Evolutionary conservation across 352 stramenopile genomes (phyloP), one percentile per base, ranked within the genome.

Genomic region (Phytophthora ramorum): DNA sequence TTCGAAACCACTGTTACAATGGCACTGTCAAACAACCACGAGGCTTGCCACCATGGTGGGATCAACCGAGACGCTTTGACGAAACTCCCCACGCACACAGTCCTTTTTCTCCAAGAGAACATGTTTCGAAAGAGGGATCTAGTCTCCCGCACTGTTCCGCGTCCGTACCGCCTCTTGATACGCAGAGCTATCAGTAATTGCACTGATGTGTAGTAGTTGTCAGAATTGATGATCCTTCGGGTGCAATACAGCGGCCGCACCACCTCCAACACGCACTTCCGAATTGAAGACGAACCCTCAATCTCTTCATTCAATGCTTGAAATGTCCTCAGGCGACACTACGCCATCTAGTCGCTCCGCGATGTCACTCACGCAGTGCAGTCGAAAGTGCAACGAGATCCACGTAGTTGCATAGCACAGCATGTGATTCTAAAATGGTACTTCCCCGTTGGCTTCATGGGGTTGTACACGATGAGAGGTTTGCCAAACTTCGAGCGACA

Each of bases 151-250:
- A 76, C 55, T 1, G 62, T 72, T 28, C 73, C 64, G n/a, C 69
- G 47, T 7, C 40, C 46, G 28, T 69, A 73, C 3, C 76, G 19
- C 0, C 65, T 58, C 28, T 70, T 73, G 14, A 72, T 2, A 5
- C 24, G 24, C 24, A 81, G 16, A 5, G 34, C 47, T 4, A 62
- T 30, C 10, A 76, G 54, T 12, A 81, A 41, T 14, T 70, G 47
- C 9, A 75, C 57, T 3, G 64, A 78, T 0, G 73, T 81, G 47
- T 78, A 81, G 49, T 64, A 81, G 45, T 78, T 76, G 41, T 76
- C 69, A 0, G 47, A 67, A 38, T 76, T 76, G 19, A 81, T 38
- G 5, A 76, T 57, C 0, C 73, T 52, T 0, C 59, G 55, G 1
- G 57, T 52, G 17, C 13, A 17, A 55, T 68, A 62, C 12, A 73